phyloP scores from a whole-genome alignment of 495 filamentous ascomycete species.

The Podospora conica region DNA sequence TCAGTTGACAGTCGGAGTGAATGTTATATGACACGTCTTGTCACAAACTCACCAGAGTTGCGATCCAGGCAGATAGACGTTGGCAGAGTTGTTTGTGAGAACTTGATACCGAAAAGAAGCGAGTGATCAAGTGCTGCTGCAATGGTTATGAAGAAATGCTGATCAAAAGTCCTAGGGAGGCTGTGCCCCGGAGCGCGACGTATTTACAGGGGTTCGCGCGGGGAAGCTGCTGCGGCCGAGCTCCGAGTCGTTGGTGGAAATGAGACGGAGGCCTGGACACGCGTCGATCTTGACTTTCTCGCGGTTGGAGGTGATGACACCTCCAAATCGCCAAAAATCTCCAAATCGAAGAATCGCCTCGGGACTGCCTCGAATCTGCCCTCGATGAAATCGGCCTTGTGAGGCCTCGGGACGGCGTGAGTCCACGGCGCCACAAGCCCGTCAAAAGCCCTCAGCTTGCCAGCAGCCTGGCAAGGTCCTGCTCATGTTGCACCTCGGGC shows the following conservation, averaged over 20 bases:
- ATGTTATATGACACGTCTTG: no score
- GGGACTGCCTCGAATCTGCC: not conserved
- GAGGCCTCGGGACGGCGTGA: not conserved
- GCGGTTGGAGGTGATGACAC: not conserved
- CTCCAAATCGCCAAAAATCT: not conserved
- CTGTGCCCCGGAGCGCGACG: slow-evolving; percentile 1
- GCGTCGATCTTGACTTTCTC: not conserved
- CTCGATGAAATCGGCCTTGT: not conserved
- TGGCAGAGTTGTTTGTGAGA: not conserved
- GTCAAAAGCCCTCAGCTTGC: not conserved
- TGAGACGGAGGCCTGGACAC: not conserved
- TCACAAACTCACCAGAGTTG: not conserved
- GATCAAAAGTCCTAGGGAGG: slow-evolving; percentile 7
- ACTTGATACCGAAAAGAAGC: not conserved
- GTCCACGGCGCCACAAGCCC: not conserved
- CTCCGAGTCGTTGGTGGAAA: not conserved
- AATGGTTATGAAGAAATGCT: not conserved
- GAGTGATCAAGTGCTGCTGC: not conserved
- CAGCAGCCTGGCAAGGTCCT: slow-evolving; percentile 19
- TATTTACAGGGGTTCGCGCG: not conserved
- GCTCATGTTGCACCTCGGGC: slow-evolving; percentile 38
- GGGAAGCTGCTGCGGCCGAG: slow-evolving; percentile 2
- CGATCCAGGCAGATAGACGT: not conserved
- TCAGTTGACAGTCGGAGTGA: no score
- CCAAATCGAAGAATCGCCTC: not conserved